These are phyloP conservation scores for Gossypium raimondii DNA, from an alignment of 345 rosid species.

Conservation along the genomic window DNA sequence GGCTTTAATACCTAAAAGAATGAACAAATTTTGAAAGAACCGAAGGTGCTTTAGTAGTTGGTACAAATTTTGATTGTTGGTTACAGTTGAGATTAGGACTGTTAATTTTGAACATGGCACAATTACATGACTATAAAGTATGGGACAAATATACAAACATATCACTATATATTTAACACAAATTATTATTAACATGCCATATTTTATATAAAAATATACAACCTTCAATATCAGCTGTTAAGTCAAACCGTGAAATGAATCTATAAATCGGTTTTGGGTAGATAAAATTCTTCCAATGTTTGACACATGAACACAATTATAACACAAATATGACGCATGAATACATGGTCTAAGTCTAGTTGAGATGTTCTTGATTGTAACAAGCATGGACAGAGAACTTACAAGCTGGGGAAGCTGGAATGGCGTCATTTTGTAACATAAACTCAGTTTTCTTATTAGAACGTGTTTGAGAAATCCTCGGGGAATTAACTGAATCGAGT, in stretches of 20 bases:
- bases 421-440: constrained; percentile 34
- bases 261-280: background rate
- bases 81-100: background rate
- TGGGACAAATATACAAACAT: no score
- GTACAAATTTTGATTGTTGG: background rate
- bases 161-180: no score
- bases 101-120: background rate
- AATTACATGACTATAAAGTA: no score
- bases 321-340: background rate
- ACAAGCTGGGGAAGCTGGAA: constrained; percentile 54
- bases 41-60: background rate
- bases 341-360: background rate
- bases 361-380: background rate
- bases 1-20: background rate
- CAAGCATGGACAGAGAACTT: constrained; percentile 19
- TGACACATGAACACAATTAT: background rate
- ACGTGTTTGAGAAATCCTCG: constrained; percentile 35
- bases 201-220: no score
- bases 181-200: no score
- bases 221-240: no score
- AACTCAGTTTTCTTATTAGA: constrained; percentile 50
- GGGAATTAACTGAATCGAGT: background rate
- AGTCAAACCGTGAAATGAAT: background rate
- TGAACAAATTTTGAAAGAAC: background rate
- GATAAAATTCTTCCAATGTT: background rate